A percentile compares a stretch with the other conserved stretches of the same genome.
Conservation (phyloP, 2,329 filamentous ascomycete genomes). For the Diatrype stigma region DNA sequence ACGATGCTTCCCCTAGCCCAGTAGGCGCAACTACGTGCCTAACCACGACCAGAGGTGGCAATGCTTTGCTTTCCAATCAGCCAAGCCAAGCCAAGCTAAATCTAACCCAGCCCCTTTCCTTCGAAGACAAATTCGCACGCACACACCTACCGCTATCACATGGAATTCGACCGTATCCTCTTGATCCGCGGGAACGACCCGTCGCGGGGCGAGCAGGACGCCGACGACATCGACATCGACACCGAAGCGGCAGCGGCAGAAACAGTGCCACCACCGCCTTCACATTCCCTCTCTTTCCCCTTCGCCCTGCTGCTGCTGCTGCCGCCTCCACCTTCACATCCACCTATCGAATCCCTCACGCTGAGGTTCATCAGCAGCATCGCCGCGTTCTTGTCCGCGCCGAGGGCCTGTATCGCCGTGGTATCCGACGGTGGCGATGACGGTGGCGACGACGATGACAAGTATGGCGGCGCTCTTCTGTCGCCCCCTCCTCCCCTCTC, state of each 20-base stretch:
- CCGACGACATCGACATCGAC: slow-evolving; percentile 8
- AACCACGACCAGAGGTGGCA: too few relatives aligned
- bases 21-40: too few relatives aligned
- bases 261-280: neutral
- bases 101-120: too few relatives aligned
- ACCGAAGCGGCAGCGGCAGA: neutral
- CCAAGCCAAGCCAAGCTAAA: too few relatives aligned
- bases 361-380: slow-evolving; percentile 45
- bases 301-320: neutral
- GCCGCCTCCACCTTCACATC: neutral
- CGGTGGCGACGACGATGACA: neutral
- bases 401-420: slow-evolving; percentile 11
- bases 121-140: too few relatives aligned
- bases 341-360: slow-evolving; percentile 29
- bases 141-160: slow-evolving; percentile 27
- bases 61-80: too few relatives aligned
- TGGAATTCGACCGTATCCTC: slow-evolving; percentile 36
- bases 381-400: slow-evolving; percentile 42
- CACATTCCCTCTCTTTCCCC: neutral
- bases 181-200: slow-evolving; percentile 31
- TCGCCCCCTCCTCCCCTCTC: too few relatives aligned
- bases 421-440: slow-evolving; percentile 10
- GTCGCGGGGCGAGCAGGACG: slow-evolving; percentile 18
- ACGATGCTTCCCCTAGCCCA: neutral
- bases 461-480: too few relatives aligned